Base-by-base conservation (phyloP, 78 protist species). In the Speleostelium caveatum region DNA sequence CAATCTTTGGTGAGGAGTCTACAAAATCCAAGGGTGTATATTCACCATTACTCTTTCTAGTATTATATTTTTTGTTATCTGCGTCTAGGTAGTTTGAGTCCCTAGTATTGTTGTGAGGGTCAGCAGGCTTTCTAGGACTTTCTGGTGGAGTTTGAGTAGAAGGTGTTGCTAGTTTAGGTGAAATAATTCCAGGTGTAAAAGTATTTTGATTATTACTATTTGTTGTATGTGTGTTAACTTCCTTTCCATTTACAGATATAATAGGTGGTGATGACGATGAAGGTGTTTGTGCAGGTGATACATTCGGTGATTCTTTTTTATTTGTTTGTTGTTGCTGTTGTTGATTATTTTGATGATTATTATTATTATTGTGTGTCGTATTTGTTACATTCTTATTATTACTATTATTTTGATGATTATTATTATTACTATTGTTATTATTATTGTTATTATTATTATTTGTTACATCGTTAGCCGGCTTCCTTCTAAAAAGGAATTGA, bases 1-100 rank as follows among this genome's bases (percentile, higher is more conserved):
- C 89, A 26, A 80, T 45, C 30, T 80, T 80, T 38, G 89, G 89
- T n/a, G 89, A 67, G 24, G 89, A 45, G 26, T 80, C 89, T 0
- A 60, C 63, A 56, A 66, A 80, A 49, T 80, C 89, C 36, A 80
- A 33, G 24, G 89, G 89, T 16, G 75, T 80, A 45, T 80, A 80
- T 21, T 80, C 89, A 19, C 63, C 74, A 56, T 53, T 55, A 39
- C 60, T 79, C 14, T 65, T 67, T 59, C 60, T 68, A 6, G n/a
- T 45, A 58, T 7, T n/a, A 30, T 8, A 19, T 53, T 53, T 53
- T 4, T 32, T 42, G 2, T 8, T 51, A 6, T 42, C 61, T 58
- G 63, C 7, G 1, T 14, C 53, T 10, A 45, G 53, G 10, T 45
- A 45, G n/a, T 45, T 6, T 45, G 53, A 45, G 16, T 32, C 45